These are phyloP conservation scores for Solanum infundibuliforme DNA, from an alignment of 257 asterid genomes.

Conservation along the genomic window DNA sequence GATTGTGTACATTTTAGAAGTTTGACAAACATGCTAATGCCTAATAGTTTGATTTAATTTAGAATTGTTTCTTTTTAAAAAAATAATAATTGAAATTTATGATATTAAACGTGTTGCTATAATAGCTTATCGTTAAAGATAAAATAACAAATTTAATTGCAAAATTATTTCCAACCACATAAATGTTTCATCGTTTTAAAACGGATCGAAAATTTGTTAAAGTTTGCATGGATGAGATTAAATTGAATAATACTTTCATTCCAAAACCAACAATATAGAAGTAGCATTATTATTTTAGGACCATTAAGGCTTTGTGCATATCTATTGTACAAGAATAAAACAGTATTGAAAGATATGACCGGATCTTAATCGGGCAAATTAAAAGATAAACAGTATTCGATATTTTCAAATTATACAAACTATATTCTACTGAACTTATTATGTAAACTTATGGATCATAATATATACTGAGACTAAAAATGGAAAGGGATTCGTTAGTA, in stretches of 20 bases:
- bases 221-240: background rate
- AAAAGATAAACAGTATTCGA: background rate
- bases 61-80: too few relatives aligned
- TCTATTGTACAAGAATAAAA: background rate
- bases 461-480: background rate
- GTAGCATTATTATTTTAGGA: background rate
- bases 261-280: background rate
- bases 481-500: background rate
- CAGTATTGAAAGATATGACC: background rate
- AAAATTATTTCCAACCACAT: background rate
- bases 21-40: too few relatives aligned
- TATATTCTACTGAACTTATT: background rate
- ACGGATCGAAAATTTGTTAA: background rate
- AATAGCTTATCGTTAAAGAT: too few relatives aligned
- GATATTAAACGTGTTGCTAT: too few relatives aligned
- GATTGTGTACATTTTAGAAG: background rate
- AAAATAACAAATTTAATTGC: background rate
- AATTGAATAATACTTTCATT: background rate
- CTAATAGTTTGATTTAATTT: too few relatives aligned
- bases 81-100: too few relatives aligned
- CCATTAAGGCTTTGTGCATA: background rate
- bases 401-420: background rate
- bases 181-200: background rate
- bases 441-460: background rate
- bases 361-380: background rate